These are phyloP conservation scores for Phylloporus arenicola DNA, from an alignment of 768 basidiomycete genomes.

Conservation along the genomic window DNA sequence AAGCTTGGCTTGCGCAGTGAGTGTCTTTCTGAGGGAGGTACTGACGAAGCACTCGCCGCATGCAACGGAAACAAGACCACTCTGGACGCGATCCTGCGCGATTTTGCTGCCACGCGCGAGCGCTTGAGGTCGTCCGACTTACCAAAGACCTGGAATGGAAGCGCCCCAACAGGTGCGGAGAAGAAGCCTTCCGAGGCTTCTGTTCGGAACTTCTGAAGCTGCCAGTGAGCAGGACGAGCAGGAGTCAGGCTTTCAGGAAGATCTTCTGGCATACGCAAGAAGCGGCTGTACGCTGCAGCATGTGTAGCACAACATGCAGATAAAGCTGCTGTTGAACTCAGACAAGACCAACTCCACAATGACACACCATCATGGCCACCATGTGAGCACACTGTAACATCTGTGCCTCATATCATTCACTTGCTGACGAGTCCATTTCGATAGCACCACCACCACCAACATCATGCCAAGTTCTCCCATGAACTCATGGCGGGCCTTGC, in stretches of 20 bases:
- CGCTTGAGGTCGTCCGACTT: constrained; percentile 38
- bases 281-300: too few species aligned
- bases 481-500: background rate
- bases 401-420: background rate
- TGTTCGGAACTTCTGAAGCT: too few species aligned
- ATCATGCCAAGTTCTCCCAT: background rate
- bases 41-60: constrained; percentile 35
- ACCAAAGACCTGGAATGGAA: constrained; percentile 38
- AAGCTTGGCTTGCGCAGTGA: constrained; percentile 53
- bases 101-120: constrained; percentile 37
- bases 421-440: background rate
- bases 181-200: too few species aligned
- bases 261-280: too few species aligned
- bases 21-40: constrained; percentile 39
- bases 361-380: background rate
- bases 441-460: background rate
- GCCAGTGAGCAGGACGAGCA: too few species aligned
- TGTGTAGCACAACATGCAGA: too few species aligned
- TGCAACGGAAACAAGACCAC: constrained; percentile 5
- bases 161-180: too few species aligned
- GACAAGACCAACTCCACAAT: background rate
- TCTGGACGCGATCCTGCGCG: constrained; percentile 31
- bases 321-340: too few species aligned
- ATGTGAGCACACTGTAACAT: background rate
- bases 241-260: too few species aligned